Evolutionary conservation across 805 yeast genomes (phyloP).

Genomic region (Pichia heedii): DNA sequence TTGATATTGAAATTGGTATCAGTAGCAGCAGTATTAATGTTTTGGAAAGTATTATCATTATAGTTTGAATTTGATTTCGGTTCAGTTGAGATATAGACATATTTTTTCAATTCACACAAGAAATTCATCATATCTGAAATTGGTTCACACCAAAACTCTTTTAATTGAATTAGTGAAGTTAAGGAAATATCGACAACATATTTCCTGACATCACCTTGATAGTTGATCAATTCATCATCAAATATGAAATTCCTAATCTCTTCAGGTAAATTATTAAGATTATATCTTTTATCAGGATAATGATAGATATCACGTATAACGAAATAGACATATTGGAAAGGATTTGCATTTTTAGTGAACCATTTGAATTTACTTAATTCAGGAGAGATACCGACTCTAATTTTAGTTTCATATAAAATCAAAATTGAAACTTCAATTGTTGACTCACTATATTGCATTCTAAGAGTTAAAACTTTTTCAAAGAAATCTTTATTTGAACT

Average conservation of each 20-base stretch:
- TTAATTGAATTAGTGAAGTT: not conserved
- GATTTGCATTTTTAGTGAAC: conserved; percentile 11
- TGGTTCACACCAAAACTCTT: conserved; percentile 3
- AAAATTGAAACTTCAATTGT: conserved; percentile 7
- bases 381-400: conserved; percentile 3
- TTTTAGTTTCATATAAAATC: conserved; percentile 8
- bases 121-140: conserved; percentile 8
- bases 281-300: conserved; percentile 8
- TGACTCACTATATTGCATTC: conserved; percentile 3
- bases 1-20: not conserved
- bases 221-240: conserved; percentile 6
- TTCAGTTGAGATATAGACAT: conserved; percentile 2
- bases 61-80: not conserved
- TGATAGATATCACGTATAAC: conserved; percentile 9
- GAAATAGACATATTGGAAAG: conserved; percentile 11
- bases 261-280: conserved; percentile 6
- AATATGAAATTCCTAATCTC: conserved; percentile 7
- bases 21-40: not conserved
- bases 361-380: conserved; percentile 9
- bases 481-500: conserved; percentile 6
- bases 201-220: conserved; percentile 6
- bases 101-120: conserved; percentile 6
- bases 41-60: not conserved
- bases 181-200: conserved; percentile 7
- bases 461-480: conserved; percentile 2